Evolutionary conservation across 2,329 filamentous ascomycete species (phyloP), one percentile per base, ranked within the genome.

Genomic region (Diatrype stigma): DNA sequence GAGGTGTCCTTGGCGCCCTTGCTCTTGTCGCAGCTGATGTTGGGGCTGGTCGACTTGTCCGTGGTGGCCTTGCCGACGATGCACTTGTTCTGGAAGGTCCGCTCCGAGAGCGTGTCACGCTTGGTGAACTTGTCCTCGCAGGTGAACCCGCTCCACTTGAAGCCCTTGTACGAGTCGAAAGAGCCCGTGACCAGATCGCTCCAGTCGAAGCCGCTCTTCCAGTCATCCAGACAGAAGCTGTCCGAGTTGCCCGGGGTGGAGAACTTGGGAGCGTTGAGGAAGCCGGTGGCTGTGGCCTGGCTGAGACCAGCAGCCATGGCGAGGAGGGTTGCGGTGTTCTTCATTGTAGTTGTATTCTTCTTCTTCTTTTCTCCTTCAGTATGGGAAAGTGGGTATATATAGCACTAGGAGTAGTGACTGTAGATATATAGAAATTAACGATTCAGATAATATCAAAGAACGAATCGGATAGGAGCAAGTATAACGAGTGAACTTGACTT

Each of bases 131-230:
- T 78, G 65, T 81, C 77, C 60, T 78, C 73, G 74, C 89, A 95
- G 48, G 73, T 74, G 74, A 86, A 94, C 62, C 88, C 89, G 45
- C 73, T 79, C 76, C 91, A 93, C 55, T 78, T 72, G 70, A 93
- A 90, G 64, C 84, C 87, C 48, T 81, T 82, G 69, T 90, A 96
- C 60, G 67, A 72, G 57, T 68, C 70, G 71, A 96, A 84, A 16
- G 67, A 62, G 42, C 89, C 90, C 34, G 72, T 58, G 56, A 67
- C 60, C 22, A 96, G 78, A 57, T 81, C 80, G 23, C 70, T 70
- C 81, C 87, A 96, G 75, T 86, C 74, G 69, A 88, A 94, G 46
- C 90, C 91, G 21, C 63, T 59, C 56, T 79, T 71, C 73, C 95
- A 89, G 58, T 84, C 70, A n/a, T 79, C 67, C 52, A 80, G 83